A percentile compares a stretch with the other conserved stretches of the same genome.
Conservation (phyloP, 148 eudicot genomes). For the Linanthus parryae region DNA sequence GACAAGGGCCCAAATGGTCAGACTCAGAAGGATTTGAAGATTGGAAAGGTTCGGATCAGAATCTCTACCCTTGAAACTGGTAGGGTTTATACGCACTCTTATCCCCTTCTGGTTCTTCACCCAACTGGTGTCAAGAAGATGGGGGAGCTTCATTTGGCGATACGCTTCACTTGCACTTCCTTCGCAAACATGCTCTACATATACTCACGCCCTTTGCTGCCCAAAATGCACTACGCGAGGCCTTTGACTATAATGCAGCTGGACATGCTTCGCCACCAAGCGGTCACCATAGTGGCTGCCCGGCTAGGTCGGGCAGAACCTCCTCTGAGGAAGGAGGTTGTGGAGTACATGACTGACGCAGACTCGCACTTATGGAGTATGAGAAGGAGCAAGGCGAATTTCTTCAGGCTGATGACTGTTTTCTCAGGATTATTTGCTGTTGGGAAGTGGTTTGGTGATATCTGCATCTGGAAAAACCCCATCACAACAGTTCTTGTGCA, state of each 20-base stretch:
- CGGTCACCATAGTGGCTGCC: constrained; percentile 79
- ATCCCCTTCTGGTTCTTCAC: constrained; percentile 78
- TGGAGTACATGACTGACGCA: constrained; percentile 93
- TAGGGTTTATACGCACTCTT: constrained; percentile 83
- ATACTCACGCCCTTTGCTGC: constrained; percentile 73
- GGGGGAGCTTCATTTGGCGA: constrained; percentile 89
- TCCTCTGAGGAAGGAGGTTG: constrained; percentile 79
- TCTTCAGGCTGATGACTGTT: constrained; percentile 76
- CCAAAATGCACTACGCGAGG: constrained; percentile 91
- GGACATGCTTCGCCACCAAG: constrained; percentile 91
- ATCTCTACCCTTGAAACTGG: constrained; percentile 94
- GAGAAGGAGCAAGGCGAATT: constrained; percentile 94
- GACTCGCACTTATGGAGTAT: constrained; percentile 97
- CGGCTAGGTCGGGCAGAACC: constrained; percentile 92
- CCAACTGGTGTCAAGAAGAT: constrained; percentile 91
- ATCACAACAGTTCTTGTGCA: constrained; percentile 88
- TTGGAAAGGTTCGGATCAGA: constrained; percentile 89
- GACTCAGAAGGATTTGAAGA: constrained; percentile 53
- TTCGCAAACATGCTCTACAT: constrained; percentile 82
- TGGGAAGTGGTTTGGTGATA: constrained; percentile 76
- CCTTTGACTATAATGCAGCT: constrained; percentile 82
- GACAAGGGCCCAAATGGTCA: constrained; percentile 56
- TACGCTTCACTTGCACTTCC: constrained; percentile 82
- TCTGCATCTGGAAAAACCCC: constrained; percentile 91
- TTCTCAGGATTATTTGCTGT: constrained; percentile 75